phyloP scores from a whole-genome alignment of 1,284 basidiomycete species.

The Trametes sp. region DNA sequence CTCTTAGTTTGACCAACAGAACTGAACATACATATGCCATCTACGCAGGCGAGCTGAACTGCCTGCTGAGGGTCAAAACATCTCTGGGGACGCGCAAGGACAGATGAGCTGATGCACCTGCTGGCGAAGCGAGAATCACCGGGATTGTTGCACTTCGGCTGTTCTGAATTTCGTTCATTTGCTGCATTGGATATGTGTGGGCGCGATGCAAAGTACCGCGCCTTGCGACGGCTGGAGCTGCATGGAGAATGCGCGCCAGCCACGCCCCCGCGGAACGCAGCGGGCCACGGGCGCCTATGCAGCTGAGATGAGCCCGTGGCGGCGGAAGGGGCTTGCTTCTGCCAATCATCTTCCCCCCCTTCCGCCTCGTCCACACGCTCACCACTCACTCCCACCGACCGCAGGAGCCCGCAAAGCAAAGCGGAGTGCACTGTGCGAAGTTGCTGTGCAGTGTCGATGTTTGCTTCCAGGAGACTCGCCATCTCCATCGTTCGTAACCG shows the following conservation, averaged over 20 bases:
- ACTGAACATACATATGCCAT: neutral
- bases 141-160: neutral
- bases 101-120: neutral
- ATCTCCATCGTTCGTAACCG: slow-evolving; percentile 35
- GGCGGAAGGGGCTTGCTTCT: neutral
- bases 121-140: no score
- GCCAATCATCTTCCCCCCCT: neutral
- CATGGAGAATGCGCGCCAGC: neutral
- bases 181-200: neutral
- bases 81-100: neutral
- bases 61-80: neutral
- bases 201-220: no score
- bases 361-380: neutral
- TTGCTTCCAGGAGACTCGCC: slow-evolving; percentile 29
- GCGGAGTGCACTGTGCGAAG: neutral
- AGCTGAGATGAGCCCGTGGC: neutral
- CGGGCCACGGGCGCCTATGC: neutral
- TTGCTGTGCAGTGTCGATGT: slow-evolving; percentile 29
- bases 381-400: neutral
- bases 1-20: neutral
- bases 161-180: neutral
- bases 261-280: neutral
- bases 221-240: neutral
- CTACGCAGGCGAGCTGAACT: neutral
- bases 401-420: slow-evolving; percentile 2